Evolutionary conservation across 106 monocot species (phyloP).

Genomic region (Acorus gramineus): DNA sequence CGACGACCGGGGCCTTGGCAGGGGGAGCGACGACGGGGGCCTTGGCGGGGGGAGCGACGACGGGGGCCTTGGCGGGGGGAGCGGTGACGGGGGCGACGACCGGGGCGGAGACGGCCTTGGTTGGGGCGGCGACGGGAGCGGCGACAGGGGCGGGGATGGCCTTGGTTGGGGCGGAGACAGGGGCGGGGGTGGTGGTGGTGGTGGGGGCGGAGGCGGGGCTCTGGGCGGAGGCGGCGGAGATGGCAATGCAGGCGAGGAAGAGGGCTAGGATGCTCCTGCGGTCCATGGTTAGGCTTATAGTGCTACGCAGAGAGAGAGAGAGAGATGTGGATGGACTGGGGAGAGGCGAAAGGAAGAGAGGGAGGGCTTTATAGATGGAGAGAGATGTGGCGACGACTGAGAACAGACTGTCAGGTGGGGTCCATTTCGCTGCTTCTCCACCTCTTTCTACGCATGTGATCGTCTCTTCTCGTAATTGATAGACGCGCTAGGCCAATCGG

Average conservation of each 20-base stretch:
- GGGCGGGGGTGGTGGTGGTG: too few relatives aligned
- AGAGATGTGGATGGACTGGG: not conserved
- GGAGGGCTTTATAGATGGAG: not conserved
- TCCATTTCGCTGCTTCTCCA: too few relatives aligned
- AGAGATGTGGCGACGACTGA: too few relatives aligned
- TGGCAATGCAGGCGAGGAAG: conserved; percentile 7
- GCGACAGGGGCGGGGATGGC: too few relatives aligned
- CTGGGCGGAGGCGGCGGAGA: not conserved
- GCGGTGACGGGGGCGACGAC: not conserved
- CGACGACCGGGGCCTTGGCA: not conserved
- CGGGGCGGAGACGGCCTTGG: too few relatives aligned
- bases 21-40: not conserved
- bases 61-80: not conserved
- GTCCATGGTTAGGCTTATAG: not conserved
- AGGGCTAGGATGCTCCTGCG: not conserved
- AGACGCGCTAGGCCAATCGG: too few relatives aligned
- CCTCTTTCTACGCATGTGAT: too few relatives aligned
- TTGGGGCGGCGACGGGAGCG: too few relatives aligned
- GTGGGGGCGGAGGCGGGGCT: not conserved
- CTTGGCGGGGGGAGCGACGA: conserved; percentile 1
- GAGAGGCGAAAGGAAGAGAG: not conserved
- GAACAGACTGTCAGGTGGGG: too few relatives aligned
- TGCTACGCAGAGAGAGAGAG: not conserved
- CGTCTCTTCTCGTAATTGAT: too few relatives aligned
- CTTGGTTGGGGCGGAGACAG: too few relatives aligned